Percentiles rank a stretch among this genome's conserved stretches.
Conservation (phyloP, 257 asterid species). For the Leonotis leonurus region DNA sequence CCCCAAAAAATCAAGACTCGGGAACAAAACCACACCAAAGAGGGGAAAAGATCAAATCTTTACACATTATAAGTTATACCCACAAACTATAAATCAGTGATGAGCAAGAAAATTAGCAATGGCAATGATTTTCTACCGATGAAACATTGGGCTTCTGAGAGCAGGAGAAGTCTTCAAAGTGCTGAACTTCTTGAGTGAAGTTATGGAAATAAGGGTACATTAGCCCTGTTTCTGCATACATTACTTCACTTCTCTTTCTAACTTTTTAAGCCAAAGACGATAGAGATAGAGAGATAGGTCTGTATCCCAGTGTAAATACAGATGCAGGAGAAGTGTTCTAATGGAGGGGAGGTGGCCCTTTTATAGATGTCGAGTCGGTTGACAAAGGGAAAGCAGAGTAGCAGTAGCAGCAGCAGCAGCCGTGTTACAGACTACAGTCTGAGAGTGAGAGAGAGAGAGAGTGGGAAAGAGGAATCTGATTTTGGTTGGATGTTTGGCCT, state of each 20-base stretch:
- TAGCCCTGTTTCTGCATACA: conserved; percentile 73
- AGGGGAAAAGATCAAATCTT: conserved; percentile 19
- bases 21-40: too few species aligned
- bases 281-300: neutral
- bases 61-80: too few species aligned
- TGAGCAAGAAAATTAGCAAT: neutral
- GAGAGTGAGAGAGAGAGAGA: conserved; percentile 26
- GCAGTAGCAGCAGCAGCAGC: conserved; percentile 26
- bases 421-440: too few species aligned
- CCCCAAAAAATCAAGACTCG: too few species aligned
- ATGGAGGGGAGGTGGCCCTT: conserved; percentile 32
- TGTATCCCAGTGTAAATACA: conserved; percentile 10
- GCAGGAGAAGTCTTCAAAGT: conserved; percentile 46
- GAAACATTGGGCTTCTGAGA: conserved; percentile 48
- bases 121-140: conserved; percentile 29
- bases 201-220: conserved; percentile 58
- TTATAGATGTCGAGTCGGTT: conserved; percentile 54
- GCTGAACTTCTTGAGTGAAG: conserved; percentile 56
- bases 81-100: too few species aligned
- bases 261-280: neutral
- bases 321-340: conserved; percentile 16
- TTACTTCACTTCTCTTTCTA: conserved; percentile 20
- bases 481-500: conserved; percentile 30
- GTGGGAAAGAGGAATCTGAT: conserved; percentile 46
- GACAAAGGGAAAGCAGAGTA: conserved; percentile 28